These are phyloP conservation scores for Phoma sp. DNA, from an alignment of 2,329 filamentous ascomycete species.

Conservation along the genomic window DNA sequence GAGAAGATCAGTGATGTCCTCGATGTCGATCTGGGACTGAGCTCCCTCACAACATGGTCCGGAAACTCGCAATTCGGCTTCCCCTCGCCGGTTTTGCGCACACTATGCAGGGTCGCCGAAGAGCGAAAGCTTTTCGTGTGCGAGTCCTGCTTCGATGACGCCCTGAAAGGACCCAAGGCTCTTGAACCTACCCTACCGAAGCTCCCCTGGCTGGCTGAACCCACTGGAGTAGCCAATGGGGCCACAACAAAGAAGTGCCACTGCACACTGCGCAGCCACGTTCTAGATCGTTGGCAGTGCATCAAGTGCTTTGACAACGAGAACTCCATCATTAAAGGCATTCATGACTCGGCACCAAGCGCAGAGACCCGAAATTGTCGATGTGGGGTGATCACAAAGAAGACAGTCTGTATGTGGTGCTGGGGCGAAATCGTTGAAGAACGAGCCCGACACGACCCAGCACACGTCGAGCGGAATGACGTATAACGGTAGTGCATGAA, in stretches of 20 bases:
- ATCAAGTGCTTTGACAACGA: slow-evolving; percentile 20
- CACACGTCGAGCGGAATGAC: neutral
- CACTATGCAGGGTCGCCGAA: slow-evolving; percentile 34
- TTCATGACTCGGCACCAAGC: neutral
- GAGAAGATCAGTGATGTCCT: slow-evolving; percentile 36
- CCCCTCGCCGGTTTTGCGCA: slow-evolving; percentile 35
- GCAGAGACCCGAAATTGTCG: neutral
- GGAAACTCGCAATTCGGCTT: slow-evolving; percentile 25
- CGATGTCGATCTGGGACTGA: slow-evolving; percentile 30
- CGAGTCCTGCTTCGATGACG: slow-evolving; percentile 12
- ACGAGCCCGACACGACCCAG: neutral
- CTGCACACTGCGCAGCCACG: slow-evolving; percentile 7
- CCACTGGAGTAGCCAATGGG: too few species aligned
- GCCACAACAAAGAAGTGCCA: neutral
- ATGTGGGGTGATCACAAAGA: neutral
- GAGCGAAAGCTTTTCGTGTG: slow-evolving; percentile 25
- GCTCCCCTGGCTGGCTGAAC: slow-evolving; percentile 2
- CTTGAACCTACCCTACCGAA: slow-evolving; percentile 1
- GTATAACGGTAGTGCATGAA: too few species aligned
- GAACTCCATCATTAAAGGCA: neutral
- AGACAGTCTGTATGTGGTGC: slow-evolving; percentile 15
- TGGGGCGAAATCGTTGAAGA: slow-evolving; percentile 10
- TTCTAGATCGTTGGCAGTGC: slow-evolving; percentile 27
- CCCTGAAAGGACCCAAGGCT: neutral
- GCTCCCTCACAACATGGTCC: slow-evolving; percentile 24